Percentiles rank a stretch among this genome's conserved stretches.
Evolutionary conservation across 805 yeast genomes (phyloP).

Genomic region (Wickerhamomyces sydowiorum): DNA sequence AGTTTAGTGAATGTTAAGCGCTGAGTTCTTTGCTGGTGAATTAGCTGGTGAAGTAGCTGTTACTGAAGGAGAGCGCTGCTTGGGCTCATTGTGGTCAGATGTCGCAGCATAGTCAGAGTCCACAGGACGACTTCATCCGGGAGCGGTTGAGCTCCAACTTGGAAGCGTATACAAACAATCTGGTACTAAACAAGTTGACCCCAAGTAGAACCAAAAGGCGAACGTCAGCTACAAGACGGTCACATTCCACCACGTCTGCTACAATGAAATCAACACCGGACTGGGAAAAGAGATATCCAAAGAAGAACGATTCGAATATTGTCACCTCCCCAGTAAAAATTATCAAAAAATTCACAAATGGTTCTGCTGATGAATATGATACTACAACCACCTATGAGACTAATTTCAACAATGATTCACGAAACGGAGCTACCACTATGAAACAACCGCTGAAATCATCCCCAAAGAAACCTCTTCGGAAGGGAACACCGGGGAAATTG

Average conservation of each 20-base stretch:
- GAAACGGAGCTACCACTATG: constrained; percentile 3
- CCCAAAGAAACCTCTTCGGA: constrained; percentile 15
- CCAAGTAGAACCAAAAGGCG: constrained; percentile 8
- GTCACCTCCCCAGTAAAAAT: constrained; percentile 20
- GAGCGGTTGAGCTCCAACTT: constrained; percentile 7
- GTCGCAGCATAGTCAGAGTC: not conserved
- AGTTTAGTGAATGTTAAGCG: no score
- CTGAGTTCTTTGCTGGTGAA: no score
- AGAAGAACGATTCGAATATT: constrained; percentile 13
- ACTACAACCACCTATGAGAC: constrained; percentile 4
- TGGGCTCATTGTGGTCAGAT: no score
- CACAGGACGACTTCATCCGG: constrained; percentile 1
- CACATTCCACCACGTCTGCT: not conserved
- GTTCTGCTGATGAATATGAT: constrained; percentile 10
- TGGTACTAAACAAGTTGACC: constrained; percentile 16
- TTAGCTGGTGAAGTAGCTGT: no score
- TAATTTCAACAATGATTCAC: not conserved
- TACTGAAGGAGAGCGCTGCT: no score
- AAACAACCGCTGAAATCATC: constrained; percentile 17
- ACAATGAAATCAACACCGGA: not conserved
- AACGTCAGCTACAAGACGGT: not conserved
- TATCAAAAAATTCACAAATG: constrained; percentile 7
- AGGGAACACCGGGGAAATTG: constrained; percentile 17
- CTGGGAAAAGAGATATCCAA: constrained; percentile 1
- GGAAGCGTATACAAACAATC: constrained; percentile 15